A percentile compares a stretch with the other conserved stretches of the same genome.
Conservation (phyloP, 768 basidiomycete genomes). For the Tephrocybe sp. region DNA sequence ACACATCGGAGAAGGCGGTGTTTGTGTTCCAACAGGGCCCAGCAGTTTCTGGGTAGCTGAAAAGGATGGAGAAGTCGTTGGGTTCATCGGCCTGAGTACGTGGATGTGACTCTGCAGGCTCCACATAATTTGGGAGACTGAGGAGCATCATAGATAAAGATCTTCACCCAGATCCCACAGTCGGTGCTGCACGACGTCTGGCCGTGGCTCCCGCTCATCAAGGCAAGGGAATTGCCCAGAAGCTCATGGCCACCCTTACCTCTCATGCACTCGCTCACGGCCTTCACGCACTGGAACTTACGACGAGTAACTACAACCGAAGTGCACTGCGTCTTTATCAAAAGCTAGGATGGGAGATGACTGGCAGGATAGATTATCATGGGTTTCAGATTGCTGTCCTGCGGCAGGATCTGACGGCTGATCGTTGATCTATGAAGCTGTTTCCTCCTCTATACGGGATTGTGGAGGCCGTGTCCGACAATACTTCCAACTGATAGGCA, state of each 20-base stretch:
- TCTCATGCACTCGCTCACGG: slow-evolving; percentile 12
- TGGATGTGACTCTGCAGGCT: not conserved
- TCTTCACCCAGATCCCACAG: not conserved
- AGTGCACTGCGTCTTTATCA: slow-evolving; percentile 12
- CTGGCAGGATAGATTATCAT: slow-evolving; percentile 7
- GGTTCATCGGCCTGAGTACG: slow-evolving; percentile 19
- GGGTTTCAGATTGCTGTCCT: slow-evolving; percentile 8
- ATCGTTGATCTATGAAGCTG: not conserved
- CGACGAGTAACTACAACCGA: slow-evolving; percentile 17
- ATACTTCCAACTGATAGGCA: too few relatives aligned
- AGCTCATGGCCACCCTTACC: slow-evolving; percentile 13
- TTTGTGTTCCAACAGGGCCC: slow-evolving; percentile 5
- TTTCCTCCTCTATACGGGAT: not conserved
- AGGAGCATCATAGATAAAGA: not conserved
- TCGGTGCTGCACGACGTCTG: slow-evolving; percentile 16
- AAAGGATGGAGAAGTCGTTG: slow-evolving; percentile 9
- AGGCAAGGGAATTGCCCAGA: slow-evolving; percentile 13
- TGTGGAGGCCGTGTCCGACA: too few relatives aligned
- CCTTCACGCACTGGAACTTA: slow-evolving; percentile 13
- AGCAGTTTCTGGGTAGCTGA: slow-evolving; percentile 19
- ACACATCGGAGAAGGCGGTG: not conserved
- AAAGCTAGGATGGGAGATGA: slow-evolving; percentile 12
- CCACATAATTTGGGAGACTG: not conserved
- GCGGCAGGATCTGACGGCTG: not conserved
- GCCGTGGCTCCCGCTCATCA: slow-evolving; percentile 10